Evolutionary conservation across 2,329 filamentous ascomycete species (phyloP).

Genomic region (Trichophyton simii): DNA sequence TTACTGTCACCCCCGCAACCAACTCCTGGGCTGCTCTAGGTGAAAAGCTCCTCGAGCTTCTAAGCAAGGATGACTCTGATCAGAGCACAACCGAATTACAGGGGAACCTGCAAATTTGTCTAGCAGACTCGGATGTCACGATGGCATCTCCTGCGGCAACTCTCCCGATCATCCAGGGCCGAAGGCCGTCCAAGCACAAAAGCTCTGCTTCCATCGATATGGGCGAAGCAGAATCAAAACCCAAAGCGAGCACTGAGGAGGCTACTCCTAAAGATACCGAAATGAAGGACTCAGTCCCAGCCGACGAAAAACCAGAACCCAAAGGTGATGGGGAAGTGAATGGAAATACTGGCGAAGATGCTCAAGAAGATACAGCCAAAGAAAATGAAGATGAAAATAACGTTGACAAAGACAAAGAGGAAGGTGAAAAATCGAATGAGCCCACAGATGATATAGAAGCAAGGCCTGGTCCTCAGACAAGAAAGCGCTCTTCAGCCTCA

Average conservation of each 20-base stretch:
- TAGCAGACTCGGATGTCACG: slow-evolving; percentile 21
- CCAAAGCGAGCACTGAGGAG: not conserved
- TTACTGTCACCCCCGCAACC: slow-evolving; percentile 25
- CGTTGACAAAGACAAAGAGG: not conserved
- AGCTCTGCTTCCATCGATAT: not conserved
- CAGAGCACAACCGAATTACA: not conserved
- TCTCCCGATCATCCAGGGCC: slow-evolving; percentile 10
- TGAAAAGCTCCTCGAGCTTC: slow-evolving; percentile 34
- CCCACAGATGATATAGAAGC: slow-evolving; percentile 20
- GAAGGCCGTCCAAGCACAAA: not conserved
- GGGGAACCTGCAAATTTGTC: slow-evolving; percentile 27
- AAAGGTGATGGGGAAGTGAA: not conserved
- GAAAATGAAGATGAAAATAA: slow-evolving; percentile 3
- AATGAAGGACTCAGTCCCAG: not conserved
- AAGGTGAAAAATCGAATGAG: slow-evolving; percentile 13
- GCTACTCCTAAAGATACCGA: not conserved
- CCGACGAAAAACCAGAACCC: not conserved
- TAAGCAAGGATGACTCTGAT: slow-evolving; percentile 31
- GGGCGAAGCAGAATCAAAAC: not conserved
- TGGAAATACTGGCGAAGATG: not conserved
- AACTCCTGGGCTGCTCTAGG: slow-evolving; percentile 39
- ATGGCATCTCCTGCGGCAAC: slow-evolving; percentile 1
- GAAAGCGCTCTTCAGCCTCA: slow-evolving; percentile 50
- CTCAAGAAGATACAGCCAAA: not conserved
- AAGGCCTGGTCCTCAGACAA: slow-evolving; percentile 24